Percentiles rank a stretch among this genome's conserved stretches.
phyloP scores from a whole-genome alignment of 495 filamentous ascomycete species.

The Podospora australis region DNA sequence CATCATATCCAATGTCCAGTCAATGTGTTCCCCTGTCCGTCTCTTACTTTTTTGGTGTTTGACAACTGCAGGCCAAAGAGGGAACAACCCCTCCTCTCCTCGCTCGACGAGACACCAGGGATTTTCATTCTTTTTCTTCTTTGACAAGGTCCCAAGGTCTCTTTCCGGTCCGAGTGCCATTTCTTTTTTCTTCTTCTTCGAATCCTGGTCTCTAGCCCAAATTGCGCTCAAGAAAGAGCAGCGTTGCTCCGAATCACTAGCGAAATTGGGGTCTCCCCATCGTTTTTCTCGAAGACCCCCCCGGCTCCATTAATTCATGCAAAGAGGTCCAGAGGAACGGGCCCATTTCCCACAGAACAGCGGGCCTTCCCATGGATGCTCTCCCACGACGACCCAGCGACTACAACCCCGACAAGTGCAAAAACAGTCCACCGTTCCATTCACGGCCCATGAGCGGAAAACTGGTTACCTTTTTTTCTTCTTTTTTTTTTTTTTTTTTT shows the following conservation, averaged over 20 bases:
- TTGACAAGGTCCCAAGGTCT: constrained; percentile 4
- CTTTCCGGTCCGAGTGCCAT: constrained; percentile 1
- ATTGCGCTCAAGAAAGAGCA: constrained; percentile 25
- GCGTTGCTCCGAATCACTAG: constrained; percentile 29
- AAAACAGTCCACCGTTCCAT: constrained; percentile 9
- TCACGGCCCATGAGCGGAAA: constrained; percentile 7
- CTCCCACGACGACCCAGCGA: constrained; percentile 13
- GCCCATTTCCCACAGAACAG: constrained; percentile 17
- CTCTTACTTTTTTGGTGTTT: too few species aligned
- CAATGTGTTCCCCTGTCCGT: too few species aligned
- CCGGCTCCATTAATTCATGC: constrained; percentile 32
- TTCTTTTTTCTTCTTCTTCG: too few species aligned
- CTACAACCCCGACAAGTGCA: constrained; percentile 8
- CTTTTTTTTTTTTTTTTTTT: not conserved
- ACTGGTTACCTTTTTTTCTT: not conserved
- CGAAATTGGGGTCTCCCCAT: constrained; percentile 35
- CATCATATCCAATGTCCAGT: too few species aligned
- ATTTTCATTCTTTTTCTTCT: not conserved
- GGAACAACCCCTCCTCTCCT: too few species aligned
- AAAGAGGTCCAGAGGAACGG: constrained; percentile 17
- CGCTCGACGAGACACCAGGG: too few species aligned
- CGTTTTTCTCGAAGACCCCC: constrained; percentile 28
- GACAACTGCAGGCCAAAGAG: too few species aligned
- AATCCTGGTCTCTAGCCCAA: constrained; percentile 20
- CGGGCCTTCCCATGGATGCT: constrained; percentile 11